Conservation (phyloP, 306 rosid genomes). For the Senna siamea region DNA sequence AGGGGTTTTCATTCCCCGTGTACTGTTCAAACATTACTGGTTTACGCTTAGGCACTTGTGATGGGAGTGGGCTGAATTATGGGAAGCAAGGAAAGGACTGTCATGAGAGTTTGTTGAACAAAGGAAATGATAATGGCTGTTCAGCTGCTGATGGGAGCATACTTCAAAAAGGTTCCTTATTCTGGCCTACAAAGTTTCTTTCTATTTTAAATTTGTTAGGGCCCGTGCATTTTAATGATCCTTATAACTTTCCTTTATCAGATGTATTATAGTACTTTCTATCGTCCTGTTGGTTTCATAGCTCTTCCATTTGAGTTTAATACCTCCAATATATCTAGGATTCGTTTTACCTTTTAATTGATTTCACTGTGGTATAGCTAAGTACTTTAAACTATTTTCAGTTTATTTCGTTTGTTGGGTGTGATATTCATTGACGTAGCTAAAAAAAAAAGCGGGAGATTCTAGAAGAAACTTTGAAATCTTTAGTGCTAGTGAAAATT, state of each 20-base stretch:
- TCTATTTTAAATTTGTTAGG: constrained; percentile 20
- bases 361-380: background rate
- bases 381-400: background rate
- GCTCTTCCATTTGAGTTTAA: background rate
- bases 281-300: background rate
- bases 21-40: constrained; percentile 33
- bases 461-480: background rate
- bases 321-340: background rate
- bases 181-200: background rate
- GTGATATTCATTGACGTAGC: background rate
- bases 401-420: background rate
- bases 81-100: constrained; percentile 29
- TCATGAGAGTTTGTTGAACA: constrained; percentile 21
- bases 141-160: constrained; percentile 34
- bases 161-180: constrained; percentile 46
- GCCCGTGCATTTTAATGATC: background rate
- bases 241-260: background rate
- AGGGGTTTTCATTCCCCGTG: constrained; percentile 8
- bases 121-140: constrained; percentile 31
- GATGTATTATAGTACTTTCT: constrained; percentile 6
- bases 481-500: background rate
- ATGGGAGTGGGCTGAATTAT: constrained; percentile 18
- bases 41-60: constrained; percentile 15
- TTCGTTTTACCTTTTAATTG: background rate
- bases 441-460: background rate